These are phyloP conservation scores for Knufia fluminis DNA, from an alignment of 2,329 filamentous ascomycete genomes.

Conservation along the genomic window DNA sequence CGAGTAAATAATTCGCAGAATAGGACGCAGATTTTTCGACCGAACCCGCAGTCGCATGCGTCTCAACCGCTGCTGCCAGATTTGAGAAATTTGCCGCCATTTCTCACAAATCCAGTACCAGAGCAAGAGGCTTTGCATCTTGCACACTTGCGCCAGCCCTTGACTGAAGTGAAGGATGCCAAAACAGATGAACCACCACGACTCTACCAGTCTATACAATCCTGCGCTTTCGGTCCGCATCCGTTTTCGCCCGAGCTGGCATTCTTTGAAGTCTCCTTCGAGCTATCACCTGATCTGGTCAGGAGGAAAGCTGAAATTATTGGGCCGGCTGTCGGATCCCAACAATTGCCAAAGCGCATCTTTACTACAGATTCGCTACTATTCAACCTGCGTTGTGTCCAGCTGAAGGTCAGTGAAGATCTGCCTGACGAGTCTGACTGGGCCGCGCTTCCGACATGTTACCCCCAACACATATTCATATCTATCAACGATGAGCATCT, in stretches of 20 bases:
- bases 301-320: slow-evolving; percentile 10
- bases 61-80: background rate
- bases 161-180: slow-evolving; percentile 28
- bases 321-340: slow-evolving; percentile 20
- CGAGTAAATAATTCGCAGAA: background rate
- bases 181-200: slow-evolving; percentile 18
- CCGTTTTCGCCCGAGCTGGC: slow-evolving; percentile 23
- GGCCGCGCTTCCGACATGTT: slow-evolving; percentile 54
- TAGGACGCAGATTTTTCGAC: background rate
- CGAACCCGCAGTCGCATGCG: background rate
- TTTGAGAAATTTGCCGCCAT: background rate
- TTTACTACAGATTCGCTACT: background rate
- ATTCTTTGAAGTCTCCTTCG: slow-evolving; percentile 29
- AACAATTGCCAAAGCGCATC: slow-evolving; percentile 9
- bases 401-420: background rate
- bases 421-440: slow-evolving; percentile 45
- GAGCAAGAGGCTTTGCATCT: slow-evolving; percentile 48
- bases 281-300: slow-evolving; percentile 26
- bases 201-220: slow-evolving; percentile 31
- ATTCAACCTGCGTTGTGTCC: background rate
- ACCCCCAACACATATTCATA: slow-evolving; percentile 64
- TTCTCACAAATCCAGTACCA: slow-evolving; percentile 31
- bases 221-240: slow-evolving; percentile 27
- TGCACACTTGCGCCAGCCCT: slow-evolving; percentile 47
- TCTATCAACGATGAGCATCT: slow-evolving; percentile 51